Evolutionary conservation across 352 stramenopile genomes (phyloP), one percentile per base, ranked within the genome.

Genomic region (Phytophthora capsici): DNA sequence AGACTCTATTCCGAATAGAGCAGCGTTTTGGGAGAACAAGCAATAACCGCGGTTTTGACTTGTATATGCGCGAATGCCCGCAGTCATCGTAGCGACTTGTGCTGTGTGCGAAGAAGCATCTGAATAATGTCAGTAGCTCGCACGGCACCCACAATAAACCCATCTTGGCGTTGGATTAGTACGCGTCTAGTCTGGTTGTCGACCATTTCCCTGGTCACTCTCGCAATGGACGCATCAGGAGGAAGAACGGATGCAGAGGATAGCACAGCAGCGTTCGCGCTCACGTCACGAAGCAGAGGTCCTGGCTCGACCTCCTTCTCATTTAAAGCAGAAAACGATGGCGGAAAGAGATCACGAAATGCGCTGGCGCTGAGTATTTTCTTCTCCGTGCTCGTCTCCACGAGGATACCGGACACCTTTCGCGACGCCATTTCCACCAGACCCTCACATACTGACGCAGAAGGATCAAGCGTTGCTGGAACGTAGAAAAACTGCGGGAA

Each of bases 401-500:
- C 53, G 12, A 71, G 28, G 9, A 86, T 64, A 4, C 73, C 71
- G 12, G 67, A 71, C 41, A 84, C 47, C 17, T 60, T 56, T 13
- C 69, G 68, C 2, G 41, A 53, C 12, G 20, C 50, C 73, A 88
- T 80, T 19, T 63, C 64, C 9, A 73, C 50, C 9, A 90, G 53
- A 17, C 64, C 69, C 4, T 87, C 70, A 37, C 72, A 80, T 7
- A 82, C 48, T 22, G 65, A 73, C 0, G 60, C 56, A 23, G 59
- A 63, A 25, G 47, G 47, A 23, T 57, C 50, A 32, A 79, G 57
- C 53, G 22, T 70, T 55, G 72, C 57, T 13, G 83, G 79, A 6
- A 52, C 25, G 41, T 75, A 80, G 19, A 88, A 88, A 53, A 87
- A 72, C n/a, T 75, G 58, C 6, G 72, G 75, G 30, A 89, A 89